Evolutionary conservation across 2,329 filamentous ascomycete species (phyloP).

Genomic region (Talaromyces albobiverticillius): DNA sequence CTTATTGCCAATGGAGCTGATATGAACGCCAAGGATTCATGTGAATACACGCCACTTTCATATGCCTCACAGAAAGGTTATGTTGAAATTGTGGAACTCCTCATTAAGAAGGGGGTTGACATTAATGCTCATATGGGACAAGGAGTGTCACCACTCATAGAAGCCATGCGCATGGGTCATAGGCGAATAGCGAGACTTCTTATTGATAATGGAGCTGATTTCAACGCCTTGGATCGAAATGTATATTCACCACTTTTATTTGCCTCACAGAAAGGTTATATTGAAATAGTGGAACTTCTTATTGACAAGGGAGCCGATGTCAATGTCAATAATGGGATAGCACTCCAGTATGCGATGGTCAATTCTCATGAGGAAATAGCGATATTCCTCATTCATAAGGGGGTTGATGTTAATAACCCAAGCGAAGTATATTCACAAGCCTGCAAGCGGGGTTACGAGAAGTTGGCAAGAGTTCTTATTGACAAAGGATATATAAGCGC

Average conservation of each 20-base stretch:
- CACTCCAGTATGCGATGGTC: too few relatives aligned
- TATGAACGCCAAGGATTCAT: constrained; percentile 5
- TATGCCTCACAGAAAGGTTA: constrained; percentile 5
- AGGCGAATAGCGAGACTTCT: constrained; percentile 10
- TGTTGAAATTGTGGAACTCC: constrained; percentile 13
- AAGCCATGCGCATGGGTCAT: too few relatives aligned
- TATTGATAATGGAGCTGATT: constrained; percentile 15
- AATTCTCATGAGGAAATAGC: too few relatives aligned
- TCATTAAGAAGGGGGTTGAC: constrained; percentile 15
- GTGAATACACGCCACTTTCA: neutral
- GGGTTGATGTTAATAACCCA: too few relatives aligned
- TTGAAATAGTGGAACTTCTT: constrained; percentile 15
- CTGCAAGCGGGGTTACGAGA: too few relatives aligned
- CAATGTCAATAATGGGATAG: neutral
- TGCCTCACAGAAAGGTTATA: constrained; percentile 5
- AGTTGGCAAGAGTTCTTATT: too few relatives aligned
- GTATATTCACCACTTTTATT: neutral
- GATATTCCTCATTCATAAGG: too few relatives aligned
- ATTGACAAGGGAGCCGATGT: constrained; percentile 15
- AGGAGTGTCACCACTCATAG: neutral
- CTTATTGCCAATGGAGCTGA: constrained; percentile 17
- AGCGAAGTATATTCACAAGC: too few relatives aligned
- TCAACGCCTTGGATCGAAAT: constrained; percentile 4
- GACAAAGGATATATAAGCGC: neutral
- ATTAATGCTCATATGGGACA: constrained; percentile 5